Evolutionary conservation across 2,329 filamentous ascomycete genomes (phyloP).

Genomic region (Emmonsiellopsis sp.): DNA sequence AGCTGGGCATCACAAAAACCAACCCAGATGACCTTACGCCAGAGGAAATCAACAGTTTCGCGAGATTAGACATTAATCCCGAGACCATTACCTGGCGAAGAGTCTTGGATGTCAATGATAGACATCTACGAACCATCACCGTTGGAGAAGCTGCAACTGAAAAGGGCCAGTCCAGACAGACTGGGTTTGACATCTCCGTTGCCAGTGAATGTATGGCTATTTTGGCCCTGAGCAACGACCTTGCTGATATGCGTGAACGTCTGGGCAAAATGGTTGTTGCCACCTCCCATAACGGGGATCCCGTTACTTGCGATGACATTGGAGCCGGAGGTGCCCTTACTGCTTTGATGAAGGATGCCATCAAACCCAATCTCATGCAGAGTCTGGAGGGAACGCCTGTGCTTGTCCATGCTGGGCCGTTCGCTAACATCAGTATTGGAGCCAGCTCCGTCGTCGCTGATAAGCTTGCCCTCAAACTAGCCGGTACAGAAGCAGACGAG

Average conservation of each 20-base stretch:
- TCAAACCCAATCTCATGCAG: constrained; percentile 99
- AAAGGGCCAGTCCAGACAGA: constrained; percentile 78
- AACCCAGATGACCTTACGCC: constrained; percentile 82
- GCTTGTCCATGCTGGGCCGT: constrained; percentile 93
- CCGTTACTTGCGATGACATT: constrained; percentile 92
- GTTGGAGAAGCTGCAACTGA: constrained; percentile 84
- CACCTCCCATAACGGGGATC: constrained; percentile 73
- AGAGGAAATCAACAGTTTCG: constrained; percentile 81
- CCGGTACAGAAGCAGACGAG: constrained; percentile 88
- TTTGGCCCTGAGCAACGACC: constrained; percentile 79
- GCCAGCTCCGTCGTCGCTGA: constrained; percentile 93
- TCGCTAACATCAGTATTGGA: constrained; percentile 96
- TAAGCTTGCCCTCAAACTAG: constrained; percentile 89
- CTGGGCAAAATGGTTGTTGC: constrained; percentile 94
- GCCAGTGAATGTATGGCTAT: constrained; percentile 99
- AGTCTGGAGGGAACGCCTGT: constrained; percentile 94
- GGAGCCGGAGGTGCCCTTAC: constrained; percentile 86
- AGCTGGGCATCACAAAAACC: constrained; percentile 92
- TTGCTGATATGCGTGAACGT: constrained; percentile 83
- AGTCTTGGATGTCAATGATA: constrained; percentile 94
- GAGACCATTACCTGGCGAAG: constrained; percentile 96
- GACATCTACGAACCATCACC: constrained; percentile 81
- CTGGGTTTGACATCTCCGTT: constrained; percentile 95
- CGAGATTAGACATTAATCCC: constrained; percentile 91
- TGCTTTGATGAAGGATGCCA: constrained; percentile 93